Evolutionary conservation across 2,329 filamentous ascomycete genomes (phyloP).

Genomic region (Phialophora verrucosa): DNA sequence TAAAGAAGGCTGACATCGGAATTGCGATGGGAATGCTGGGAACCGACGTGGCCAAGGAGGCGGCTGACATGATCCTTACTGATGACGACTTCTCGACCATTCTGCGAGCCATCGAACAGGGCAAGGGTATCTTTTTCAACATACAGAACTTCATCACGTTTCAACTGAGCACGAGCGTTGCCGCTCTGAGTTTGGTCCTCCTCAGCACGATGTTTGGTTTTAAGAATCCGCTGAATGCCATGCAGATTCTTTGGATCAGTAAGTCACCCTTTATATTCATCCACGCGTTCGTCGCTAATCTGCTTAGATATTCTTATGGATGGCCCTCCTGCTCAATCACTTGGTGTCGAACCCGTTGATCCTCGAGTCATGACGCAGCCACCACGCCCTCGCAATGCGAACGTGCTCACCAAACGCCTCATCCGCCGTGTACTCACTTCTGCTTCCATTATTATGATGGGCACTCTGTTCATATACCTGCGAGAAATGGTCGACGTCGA

Average conservation of each 20-base stretch:
- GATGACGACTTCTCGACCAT: constrained; percentile 93
- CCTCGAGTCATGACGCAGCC: constrained; percentile 91
- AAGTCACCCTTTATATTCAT: constrained; percentile 47
- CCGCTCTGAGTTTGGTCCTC: constrained; percentile 87
- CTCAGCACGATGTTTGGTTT: constrained; percentile 91
- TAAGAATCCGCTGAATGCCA: constrained; percentile 94
- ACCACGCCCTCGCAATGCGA: constrained; percentile 82
- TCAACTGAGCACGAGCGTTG: constrained; percentile 95
- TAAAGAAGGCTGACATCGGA: constrained; percentile 97
- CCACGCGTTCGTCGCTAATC: constrained; percentile 39
- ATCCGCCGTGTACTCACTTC: constrained; percentile 86
- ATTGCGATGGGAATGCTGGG: constrained; percentile 95
- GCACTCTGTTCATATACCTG: constrained; percentile 88
- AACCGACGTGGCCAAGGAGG: constrained; percentile 96
- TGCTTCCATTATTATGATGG: constrained; percentile 86
- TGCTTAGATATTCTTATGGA: constrained; percentile 96
- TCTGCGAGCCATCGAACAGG: constrained; percentile 93
- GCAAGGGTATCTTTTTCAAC: constrained; percentile 99
- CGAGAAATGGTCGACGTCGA: constrained; percentile 82
- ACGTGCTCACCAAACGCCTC: constrained; percentile 84
- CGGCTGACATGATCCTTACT: constrained; percentile 84
- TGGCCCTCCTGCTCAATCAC: constrained; percentile 92
- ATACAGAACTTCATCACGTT: constrained; percentile 99
- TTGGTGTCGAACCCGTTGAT: constrained; percentile 94
- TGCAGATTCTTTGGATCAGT: constrained; percentile 99